These are phyloP conservation scores for Lantana camara DNA, from an alignment of 257 asterid species.

Conservation along the genomic window DNA sequence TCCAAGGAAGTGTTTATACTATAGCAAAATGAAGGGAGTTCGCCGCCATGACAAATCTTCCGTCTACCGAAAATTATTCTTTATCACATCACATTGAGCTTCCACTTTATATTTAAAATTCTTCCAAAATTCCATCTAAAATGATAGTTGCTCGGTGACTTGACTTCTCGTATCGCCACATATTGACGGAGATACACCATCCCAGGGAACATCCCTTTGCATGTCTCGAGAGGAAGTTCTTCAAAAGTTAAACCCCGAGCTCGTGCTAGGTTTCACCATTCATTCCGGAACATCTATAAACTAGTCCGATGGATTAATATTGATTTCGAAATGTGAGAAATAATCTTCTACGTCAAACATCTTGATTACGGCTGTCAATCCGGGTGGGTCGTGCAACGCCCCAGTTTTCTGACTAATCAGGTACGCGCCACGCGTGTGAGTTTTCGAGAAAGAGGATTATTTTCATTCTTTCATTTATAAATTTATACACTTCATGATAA, in stretches of 20 bases:
- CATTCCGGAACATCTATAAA: conserved; percentile 90
- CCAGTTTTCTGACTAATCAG: no score
- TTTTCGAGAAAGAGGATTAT: no score
- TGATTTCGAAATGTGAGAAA: conserved; percentile 61
- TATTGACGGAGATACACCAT: conserved; percentile 30
- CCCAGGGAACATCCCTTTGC: conserved; percentile 43
- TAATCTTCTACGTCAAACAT: conserved; percentile 91
- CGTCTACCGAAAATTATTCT: conserved; percentile 54
- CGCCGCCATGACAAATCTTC: conserved; percentile 76
- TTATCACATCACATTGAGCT: conserved; percentile 52
- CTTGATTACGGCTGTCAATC: no score
- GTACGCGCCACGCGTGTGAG: no score
- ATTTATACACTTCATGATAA: no score
- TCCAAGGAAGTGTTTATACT: conserved; percentile 67
- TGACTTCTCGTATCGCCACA: conserved; percentile 35
- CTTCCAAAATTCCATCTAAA: conserved; percentile 68
- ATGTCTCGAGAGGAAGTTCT: conserved; percentile 81
- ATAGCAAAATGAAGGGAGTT: conserved; percentile 64
- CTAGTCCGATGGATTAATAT: conserved; percentile 87
- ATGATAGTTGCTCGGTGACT: conserved; percentile 54
- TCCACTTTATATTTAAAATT: conserved; percentile 57
- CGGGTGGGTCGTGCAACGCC: no score
- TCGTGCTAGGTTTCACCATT: conserved; percentile 61
- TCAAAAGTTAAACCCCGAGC: conserved; percentile 52
- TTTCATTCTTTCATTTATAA: no score